phyloP scores from a whole-genome alignment of 139 green algal species.

The Haematococcus lacustris region DNA sequence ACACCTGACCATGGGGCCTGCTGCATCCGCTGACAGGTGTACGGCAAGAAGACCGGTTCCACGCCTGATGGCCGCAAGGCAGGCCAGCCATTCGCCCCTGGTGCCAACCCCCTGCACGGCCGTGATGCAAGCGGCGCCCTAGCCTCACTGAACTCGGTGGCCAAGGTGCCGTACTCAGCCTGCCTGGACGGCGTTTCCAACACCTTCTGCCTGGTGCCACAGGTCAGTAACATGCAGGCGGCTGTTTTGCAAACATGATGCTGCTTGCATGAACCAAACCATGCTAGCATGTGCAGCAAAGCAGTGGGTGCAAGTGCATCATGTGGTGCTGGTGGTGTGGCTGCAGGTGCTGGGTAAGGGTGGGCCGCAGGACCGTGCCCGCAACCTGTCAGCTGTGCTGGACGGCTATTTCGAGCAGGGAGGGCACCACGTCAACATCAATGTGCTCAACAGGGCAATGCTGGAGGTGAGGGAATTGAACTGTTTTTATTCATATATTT shows the following conservation, averaged over 20 bases:
- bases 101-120: conserved; percentile 61
- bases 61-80: conserved; percentile 67
- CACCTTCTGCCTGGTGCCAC: conserved; percentile 66
- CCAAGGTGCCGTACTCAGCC: conserved; percentile 51
- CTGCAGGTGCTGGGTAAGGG: conserved; percentile 37
- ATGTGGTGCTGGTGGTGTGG: no score
- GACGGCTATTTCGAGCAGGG: conserved; percentile 64
- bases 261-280: no score
- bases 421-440: conserved; percentile 72
- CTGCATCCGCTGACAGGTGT: conserved; percentile 8
- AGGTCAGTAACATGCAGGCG: conserved; percentile 12
- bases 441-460: no score
- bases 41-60: conserved; percentile 51
- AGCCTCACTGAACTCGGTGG: conserved; percentile 48
- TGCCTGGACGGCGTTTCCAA: conserved; percentile 69
- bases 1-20: no score
- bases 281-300: no score
- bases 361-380: conserved; percentile 18
- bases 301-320: no score
- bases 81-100: conserved; percentile 58
- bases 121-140: conserved; percentile 56
- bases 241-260: no score
- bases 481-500: no score
- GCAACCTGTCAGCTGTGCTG: conserved; percentile 58
- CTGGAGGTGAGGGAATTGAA: no score